Base-by-base conservation (phyloP, 1,139 yeast genomes). In the Geotrichum aggregatum region DNA sequence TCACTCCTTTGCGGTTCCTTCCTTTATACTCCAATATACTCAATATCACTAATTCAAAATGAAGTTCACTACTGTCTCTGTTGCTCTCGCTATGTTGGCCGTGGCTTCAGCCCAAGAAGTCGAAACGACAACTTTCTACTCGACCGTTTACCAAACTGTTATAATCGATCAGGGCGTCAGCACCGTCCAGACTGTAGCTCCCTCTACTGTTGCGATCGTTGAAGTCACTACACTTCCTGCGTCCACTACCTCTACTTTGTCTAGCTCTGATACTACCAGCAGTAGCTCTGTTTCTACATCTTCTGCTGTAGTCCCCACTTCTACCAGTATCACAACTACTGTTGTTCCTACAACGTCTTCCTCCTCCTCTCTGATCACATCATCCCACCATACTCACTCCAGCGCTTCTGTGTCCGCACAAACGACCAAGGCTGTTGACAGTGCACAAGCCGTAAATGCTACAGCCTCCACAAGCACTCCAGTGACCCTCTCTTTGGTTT, bases 81-180 rank as follows among this genome's bases (percentile, higher is more conserved):
- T 34, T 4, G 28, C 39, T 24, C 19, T 19, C n/a, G 39, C 35
- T 35, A 16, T 28, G 44, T 14, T 30, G 24, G 13, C 33, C 16
- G 8, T 22, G 16, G 31, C 33, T 28, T 13, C 24, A 13, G 34
- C 35, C 21, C 36, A 39, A 14, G 19, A 11, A 4, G 49, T 26
- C 35, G 28, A 19, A 8, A 44, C 40, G 21, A 35, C 39, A 18
- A 46, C 49, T 10, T 22, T 46, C 38, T 47, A 41, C 42, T 47
- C 51, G 4, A 47, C 51, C 18, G 34, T 47, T 21, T 8, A 31
- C 38, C 46, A 41, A 16, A 33, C 41, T 10, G 36, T 47, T 11
- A 47, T 46, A 7, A 18, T 47, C 24, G 13, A 21, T 16, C 42
- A 47, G 6, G 46, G 51, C 5, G 19, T 28, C n/a, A 18, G 11